Percentiles rank a stretch among this genome's conserved stretches.
These are phyloP conservation scores for Dalbergia cultrata DNA, from an alignment of 306 rosid species.

Conservation along the genomic window DNA sequence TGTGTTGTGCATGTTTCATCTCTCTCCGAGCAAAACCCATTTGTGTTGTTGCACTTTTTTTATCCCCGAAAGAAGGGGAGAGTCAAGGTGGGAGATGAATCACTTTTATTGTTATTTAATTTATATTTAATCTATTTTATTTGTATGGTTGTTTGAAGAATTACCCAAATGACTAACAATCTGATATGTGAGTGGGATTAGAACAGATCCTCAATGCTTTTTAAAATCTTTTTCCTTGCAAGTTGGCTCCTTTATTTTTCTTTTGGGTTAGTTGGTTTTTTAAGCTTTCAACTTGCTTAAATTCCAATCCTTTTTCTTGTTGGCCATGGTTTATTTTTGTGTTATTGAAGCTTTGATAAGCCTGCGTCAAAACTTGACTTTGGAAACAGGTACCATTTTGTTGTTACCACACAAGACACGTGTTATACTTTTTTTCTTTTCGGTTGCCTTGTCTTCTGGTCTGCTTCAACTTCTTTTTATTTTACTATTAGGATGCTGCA, in stretches of 20 bases:
- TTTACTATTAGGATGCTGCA: not conserved
- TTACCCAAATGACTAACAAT: too few relatives aligned
- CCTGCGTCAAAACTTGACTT: not conserved
- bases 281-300: not conserved
- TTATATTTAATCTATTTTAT: slow-evolving; percentile 21
- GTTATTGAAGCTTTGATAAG: not conserved
- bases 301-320: not conserved
- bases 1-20: too few relatives aligned
- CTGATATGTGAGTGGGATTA: slow-evolving; percentile 36
- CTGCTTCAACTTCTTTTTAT: not conserved
- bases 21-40: too few relatives aligned
- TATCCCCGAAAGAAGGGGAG: slow-evolving; percentile 34
- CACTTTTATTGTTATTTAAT: not conserved
- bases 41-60: not conserved
- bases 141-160: too few relatives aligned
- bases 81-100: not conserved
- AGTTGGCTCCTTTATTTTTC: slow-evolving; percentile 30
- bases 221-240: slow-evolving; percentile 18
- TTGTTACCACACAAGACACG: too few relatives aligned
- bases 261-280: not conserved
- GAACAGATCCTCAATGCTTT: slow-evolving; percentile 22
- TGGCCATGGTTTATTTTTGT: not conserved
- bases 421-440: too few relatives aligned
- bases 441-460: not conserved
- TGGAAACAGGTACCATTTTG: not conserved